Evolutionary conservation across 2,329 filamentous ascomycete species (phyloP).

Genomic region (Camillea tinctor): DNA sequence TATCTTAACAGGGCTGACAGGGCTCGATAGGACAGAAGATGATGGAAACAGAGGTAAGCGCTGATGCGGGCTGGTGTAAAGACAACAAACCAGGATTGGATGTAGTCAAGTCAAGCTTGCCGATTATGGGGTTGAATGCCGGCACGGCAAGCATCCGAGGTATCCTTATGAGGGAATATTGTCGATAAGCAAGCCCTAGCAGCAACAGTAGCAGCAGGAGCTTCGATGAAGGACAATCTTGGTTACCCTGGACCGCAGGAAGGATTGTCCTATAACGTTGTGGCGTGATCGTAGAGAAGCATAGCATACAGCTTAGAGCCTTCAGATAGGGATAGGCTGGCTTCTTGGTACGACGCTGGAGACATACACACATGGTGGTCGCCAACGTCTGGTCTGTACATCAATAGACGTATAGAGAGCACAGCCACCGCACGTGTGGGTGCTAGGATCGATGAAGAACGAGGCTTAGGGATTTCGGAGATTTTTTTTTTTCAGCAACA

Average conservation of each 20-base stretch:
- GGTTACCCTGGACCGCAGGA: slow-evolving; percentile 6
- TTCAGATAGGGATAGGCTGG: slow-evolving; percentile 6
- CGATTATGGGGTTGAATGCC: neutral
- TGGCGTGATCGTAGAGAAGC: slow-evolving; percentile 5
- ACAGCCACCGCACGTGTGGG: slow-evolving; percentile 19
- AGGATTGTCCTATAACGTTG: slow-evolving; percentile 3
- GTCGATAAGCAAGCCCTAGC: slow-evolving; percentile 5
- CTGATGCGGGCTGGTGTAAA: slow-evolving; percentile 7
- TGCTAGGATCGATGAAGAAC: slow-evolving; percentile 15
- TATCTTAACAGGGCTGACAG: slow-evolving; percentile 20
- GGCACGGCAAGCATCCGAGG: slow-evolving; percentile 14
- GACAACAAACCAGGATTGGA: slow-evolving; percentile 15
- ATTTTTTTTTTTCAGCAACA: neutral
- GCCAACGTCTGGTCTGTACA: neutral
- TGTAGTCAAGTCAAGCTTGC: slow-evolving; percentile 6
- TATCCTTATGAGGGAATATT: slow-evolving; percentile 11
- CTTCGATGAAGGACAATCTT: slow-evolving; percentile 8
- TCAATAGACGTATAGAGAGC: slow-evolving; percentile 6
- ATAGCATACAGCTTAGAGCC: slow-evolving; percentile 3
- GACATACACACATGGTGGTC: slow-evolving; percentile 13
- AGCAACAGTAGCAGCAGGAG: no score
- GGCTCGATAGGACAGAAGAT: slow-evolving; percentile 13
- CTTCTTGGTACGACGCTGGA: slow-evolving; percentile 12
- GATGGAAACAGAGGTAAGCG: slow-evolving; percentile 14
- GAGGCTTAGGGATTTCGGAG: slow-evolving; percentile 11